Conservation (phyloP, 768 basidiomycete species). For the Termitomyces sp. region DNA sequence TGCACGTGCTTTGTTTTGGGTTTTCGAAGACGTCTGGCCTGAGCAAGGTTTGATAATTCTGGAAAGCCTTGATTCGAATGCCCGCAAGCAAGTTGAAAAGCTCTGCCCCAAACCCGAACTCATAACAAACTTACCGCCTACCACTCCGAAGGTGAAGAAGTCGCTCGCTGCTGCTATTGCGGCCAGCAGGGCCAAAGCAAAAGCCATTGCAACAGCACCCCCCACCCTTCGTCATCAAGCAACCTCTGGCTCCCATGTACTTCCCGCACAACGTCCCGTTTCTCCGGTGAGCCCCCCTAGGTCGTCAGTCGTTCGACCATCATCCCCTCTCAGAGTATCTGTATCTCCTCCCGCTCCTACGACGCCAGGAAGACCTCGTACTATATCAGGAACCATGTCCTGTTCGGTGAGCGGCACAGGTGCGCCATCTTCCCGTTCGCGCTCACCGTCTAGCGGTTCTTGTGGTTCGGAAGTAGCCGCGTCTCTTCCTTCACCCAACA, state of each 20-base stretch:
- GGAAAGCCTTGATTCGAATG: constrained; percentile 57
- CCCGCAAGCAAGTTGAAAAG: constrained; percentile 83
- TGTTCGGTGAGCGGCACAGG: constrained; percentile 38
- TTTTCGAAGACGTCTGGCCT: constrained; percentile 70
- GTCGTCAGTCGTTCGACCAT: constrained; percentile 31
- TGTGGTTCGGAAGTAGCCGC: constrained; percentile 24
- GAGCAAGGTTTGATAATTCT: constrained; percentile 61
- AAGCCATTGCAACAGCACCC: constrained; percentile 75
- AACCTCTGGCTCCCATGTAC: constrained; percentile 61
- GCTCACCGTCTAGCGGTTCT: constrained; percentile 33
- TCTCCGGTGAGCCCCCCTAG: constrained; percentile 37
- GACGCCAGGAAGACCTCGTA: constrained; percentile 32
- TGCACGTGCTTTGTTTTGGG: constrained; percentile 75
- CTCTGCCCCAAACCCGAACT: constrained; percentile 60
- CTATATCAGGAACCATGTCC: constrained; percentile 23
- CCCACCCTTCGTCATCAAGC: constrained; percentile 79
- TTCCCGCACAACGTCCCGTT: constrained; percentile 37
- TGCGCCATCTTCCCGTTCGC: constrained; percentile 29
- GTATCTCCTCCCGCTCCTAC: constrained; percentile 41
- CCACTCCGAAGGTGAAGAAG: constrained; percentile 66
- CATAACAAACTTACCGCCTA: constrained; percentile 32
- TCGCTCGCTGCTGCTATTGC: constrained; percentile 82
- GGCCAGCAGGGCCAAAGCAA: constrained; percentile 85
- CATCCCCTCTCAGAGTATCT: constrained; percentile 42
- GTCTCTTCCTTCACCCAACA: constrained; percentile 38